Evolutionary conservation across 495 filamentous ascomycete genomes (phyloP), one percentile per base, ranked within the genome.

Genomic region (Aspergillus leporis): DNA sequence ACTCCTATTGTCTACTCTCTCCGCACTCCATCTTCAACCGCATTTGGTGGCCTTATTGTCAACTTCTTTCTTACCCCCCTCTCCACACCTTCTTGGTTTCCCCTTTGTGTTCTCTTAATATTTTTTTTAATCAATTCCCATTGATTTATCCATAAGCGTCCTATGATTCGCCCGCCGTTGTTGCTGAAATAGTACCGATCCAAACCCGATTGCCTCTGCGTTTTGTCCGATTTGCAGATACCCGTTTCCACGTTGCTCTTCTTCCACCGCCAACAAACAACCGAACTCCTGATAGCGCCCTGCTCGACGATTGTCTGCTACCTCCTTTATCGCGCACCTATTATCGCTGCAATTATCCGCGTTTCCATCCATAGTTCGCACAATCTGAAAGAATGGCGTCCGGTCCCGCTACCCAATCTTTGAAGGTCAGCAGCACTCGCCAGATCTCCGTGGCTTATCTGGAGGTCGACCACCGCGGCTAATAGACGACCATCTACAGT

Each of bases 381-480:
- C 38, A 34, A 51, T 56, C 57, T 59, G 51, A 56, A 65, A 66
- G 53, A 60, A 89, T 88, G 86, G 85, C 86, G 64, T 80, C 85
- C 59, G 81, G 84, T 69, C 85, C 84, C 58, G 80, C 83, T 58
- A 90, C 87, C 65, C 87, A 90, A 74, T 90, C 87, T 55, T 74
- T 91, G 58, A 91, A 91, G 87, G 88, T 90, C 65, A 60, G 73
- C 63, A 62, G 31, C 51, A 54, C 49, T 41, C 40, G 53, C 49
- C 52, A 46, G 38, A 56, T 43, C 43, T 25, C 55, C 50, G 25
- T 51, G 36, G n/a, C 21, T 23, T 23, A 55, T 61, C 49, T 53
- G 53, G 51, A 51, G 43, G 59, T 64, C 65, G 64, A 59, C 58
- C 30, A 51, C 46, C 47, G 56, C 58, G 60, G 67, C 71, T 77